Evolutionary conservation across 768 basidiomycete species (phyloP).

Genomic region (Antrodiella citrinella): DNA sequence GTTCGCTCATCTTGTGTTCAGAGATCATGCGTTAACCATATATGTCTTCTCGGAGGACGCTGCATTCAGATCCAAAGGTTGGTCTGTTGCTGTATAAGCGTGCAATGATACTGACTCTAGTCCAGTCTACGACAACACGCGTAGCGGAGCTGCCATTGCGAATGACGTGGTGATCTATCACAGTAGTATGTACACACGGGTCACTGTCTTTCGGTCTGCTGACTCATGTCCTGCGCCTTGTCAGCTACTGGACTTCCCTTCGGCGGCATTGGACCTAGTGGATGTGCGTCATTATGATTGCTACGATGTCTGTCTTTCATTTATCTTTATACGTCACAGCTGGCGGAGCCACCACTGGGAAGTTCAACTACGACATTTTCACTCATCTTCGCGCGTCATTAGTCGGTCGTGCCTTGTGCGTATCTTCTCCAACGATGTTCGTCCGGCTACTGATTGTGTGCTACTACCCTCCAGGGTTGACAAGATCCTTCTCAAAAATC

Average conservation of each 20-base stretch:
- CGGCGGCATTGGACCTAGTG: constrained; percentile 66
- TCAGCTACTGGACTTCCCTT: constrained; percentile 60
- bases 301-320: neutral
- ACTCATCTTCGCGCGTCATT: constrained; percentile 60
- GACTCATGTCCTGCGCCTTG: neutral
- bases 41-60: constrained; percentile 68
- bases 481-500: constrained; percentile 19
- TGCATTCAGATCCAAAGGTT: constrained; percentile 56
- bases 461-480: constrained; percentile 22
- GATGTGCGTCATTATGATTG: constrained; percentile 41
- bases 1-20: constrained; percentile 18
- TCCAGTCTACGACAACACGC: constrained; percentile 65
- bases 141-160: constrained; percentile 58
- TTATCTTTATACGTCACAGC: neutral
- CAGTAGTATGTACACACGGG: constrained; percentile 5
- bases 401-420: constrained; percentile 33
- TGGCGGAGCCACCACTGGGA: constrained; percentile 69
- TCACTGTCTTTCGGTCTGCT: neutral
- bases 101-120: no score
- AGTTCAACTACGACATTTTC: constrained; percentile 70
- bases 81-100: neutral
- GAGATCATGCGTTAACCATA: constrained; percentile 66
- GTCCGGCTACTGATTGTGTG: neutral
- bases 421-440: neutral
- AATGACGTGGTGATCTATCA: constrained; percentile 65